Evolutionary conservation across 345 rosid genomes (phyloP).

Genomic region (Bruguiera sexangula): DNA sequence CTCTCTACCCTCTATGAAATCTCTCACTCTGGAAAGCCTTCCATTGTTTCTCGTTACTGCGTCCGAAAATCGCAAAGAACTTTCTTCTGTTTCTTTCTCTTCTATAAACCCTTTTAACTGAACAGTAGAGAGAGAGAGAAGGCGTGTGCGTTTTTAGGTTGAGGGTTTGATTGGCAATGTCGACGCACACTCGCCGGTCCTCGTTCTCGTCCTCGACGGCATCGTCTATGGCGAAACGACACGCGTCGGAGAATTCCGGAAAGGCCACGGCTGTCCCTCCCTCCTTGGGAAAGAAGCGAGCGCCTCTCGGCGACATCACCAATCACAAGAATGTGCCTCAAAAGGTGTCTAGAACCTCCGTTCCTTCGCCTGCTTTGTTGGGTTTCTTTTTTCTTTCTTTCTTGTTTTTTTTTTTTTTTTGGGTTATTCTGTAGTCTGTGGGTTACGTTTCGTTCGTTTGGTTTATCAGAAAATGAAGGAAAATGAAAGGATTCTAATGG

Average conservation of each 20-base stretch:
- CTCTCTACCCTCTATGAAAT: neutral
- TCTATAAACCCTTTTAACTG: too few relatives aligned
- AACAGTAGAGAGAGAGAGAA: neutral
- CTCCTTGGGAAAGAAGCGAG: conserved; percentile 60
- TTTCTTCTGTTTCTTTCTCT: too few relatives aligned
- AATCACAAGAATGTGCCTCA: conserved; percentile 47
- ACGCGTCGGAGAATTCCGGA: conserved; percentile 41
- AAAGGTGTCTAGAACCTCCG: conserved; percentile 34
- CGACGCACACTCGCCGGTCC: conserved; percentile 38
- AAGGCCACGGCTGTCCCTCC: conserved; percentile 36
- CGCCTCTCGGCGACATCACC: conserved; percentile 77
- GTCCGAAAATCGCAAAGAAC: too few relatives aligned
- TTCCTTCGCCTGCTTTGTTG: conserved; percentile 54
- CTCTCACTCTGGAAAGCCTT: neutral
- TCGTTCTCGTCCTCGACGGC: conserved; percentile 46
- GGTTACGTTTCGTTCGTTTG: neutral
- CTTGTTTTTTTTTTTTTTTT: neutral
- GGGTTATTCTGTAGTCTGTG: neutral
- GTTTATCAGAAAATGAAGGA: conserved; percentile 5
- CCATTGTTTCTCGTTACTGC: neutral
- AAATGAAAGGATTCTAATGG: neutral
- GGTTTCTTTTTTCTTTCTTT: conserved; percentile 7
- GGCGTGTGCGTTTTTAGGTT: neutral
- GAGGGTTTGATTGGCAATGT: conserved; percentile 10
- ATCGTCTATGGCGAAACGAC: conserved; percentile 49